A percentile compares a stretch with the other conserved stretches of the same genome.
phyloP scores from a whole-genome alignment of 306 rosid genomes.

The Rosa rugosa region DNA sequence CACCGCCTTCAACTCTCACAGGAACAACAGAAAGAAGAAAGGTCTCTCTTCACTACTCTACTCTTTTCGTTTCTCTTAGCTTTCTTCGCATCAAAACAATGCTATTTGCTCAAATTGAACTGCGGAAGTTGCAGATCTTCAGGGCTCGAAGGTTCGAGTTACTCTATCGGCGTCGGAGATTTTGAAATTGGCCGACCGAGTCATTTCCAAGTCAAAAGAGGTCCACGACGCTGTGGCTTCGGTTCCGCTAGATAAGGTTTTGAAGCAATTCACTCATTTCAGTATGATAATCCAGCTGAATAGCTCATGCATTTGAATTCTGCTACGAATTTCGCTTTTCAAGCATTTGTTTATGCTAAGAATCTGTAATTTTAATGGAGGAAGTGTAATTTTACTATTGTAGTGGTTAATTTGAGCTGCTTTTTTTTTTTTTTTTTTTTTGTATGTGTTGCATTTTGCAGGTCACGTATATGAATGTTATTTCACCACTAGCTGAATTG shows the following conservation, averaged over 20 bases:
- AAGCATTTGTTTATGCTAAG: neutral
- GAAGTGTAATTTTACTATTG: neutral
- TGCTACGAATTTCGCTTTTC: neutral
- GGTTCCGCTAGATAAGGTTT: constrained; percentile 80
- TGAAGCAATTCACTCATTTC: constrained; percentile 2
- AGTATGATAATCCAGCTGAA: neutral
- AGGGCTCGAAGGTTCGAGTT: constrained; percentile 54
- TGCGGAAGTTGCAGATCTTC: constrained; percentile 57
- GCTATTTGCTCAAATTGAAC: neutral
- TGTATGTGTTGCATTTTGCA: constrained; percentile 21
- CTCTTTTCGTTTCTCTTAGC: neutral
- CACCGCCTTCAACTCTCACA: constrained; percentile 54
- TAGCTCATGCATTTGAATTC: neutral
- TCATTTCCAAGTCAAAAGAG: constrained; percentile 54
- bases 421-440: neutral
- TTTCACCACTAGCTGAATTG: constrained; percentile 76
- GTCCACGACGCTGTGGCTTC: constrained; percentile 80
- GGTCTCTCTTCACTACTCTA: constrained; percentile 34
- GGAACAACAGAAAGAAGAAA: constrained; percentile 52
- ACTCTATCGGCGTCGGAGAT: constrained; percentile 76
- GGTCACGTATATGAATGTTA: constrained; percentile 71
- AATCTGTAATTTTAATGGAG: neutral
- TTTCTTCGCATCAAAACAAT: constrained; percentile 4
- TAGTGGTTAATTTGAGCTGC: neutral
- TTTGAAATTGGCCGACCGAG: constrained; percentile 57